These are phyloP conservation scores for Ambrosia trifida DNA, from an alignment of 129 eudicot genomes.

Conservation along the genomic window DNA sequence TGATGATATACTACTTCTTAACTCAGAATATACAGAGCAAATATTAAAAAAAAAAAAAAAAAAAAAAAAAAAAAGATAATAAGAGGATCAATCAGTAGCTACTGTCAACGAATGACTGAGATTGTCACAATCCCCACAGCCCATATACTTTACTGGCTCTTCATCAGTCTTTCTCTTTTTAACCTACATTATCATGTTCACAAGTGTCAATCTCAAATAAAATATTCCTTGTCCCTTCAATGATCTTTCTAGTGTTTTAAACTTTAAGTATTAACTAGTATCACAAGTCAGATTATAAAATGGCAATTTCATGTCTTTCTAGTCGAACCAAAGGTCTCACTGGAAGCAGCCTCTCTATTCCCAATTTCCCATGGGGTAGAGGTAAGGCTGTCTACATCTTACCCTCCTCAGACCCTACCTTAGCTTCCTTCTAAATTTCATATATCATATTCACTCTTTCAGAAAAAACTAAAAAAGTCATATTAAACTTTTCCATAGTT, in stretches of 20 bases:
- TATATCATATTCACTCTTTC: background rate
- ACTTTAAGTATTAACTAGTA: slow-evolving; percentile 4
- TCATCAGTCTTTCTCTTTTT: slow-evolving; percentile 75
- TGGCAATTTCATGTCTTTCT: background rate
- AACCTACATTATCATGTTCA: slow-evolving; percentile 44
- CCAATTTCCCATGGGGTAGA: no score
- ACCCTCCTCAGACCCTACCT: no score
- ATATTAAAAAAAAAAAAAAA: background rate
- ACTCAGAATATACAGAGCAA: slow-evolving; percentile 11
- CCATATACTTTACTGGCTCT: slow-evolving; percentile 91
- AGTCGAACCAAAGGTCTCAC: no score
- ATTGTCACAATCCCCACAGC: slow-evolving; percentile 90
- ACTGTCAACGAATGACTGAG: slow-evolving; percentile 92
- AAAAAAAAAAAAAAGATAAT: background rate
- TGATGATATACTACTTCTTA: slow-evolving; percentile 27
- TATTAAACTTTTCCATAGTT: background rate
- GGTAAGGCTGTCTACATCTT: no score
- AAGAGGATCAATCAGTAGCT: slow-evolving; percentile 8
- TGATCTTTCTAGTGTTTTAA: slow-evolving; percentile 4
- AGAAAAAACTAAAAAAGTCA: background rate
- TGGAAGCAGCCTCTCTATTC: no score
- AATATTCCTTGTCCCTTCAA: slow-evolving; percentile 7
- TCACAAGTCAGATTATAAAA: background rate
- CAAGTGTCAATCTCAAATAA: background rate
- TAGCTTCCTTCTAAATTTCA: background rate